Evolutionary conservation across 768 basidiomycete genomes (phyloP).

Genomic region (Hypsizygus marmoreus): DNA sequence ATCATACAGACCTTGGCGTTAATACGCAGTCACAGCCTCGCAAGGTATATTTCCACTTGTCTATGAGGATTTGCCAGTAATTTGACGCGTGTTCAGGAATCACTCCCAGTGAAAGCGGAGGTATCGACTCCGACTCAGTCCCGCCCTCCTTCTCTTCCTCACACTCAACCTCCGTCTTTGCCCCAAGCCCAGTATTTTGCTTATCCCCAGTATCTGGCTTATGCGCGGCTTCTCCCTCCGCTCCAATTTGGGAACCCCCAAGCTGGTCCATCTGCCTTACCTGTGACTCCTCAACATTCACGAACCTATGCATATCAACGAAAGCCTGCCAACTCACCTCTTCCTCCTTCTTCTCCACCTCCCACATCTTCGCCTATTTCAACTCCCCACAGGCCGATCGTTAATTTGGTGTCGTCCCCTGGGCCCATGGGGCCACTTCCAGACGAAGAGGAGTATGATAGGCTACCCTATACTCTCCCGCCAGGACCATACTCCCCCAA

Average conservation of each 20-base stretch:
- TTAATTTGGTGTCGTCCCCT: constrained; percentile 84
- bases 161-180: constrained; percentile 19
- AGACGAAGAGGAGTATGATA: constrained; percentile 64
- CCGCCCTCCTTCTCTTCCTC: constrained; percentile 25
- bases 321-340: constrained; percentile 42
- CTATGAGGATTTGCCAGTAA: constrained; percentile 5
- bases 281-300: constrained; percentile 50
- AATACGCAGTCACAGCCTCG: constrained; percentile 21
- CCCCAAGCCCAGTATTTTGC: constrained; percentile 34
- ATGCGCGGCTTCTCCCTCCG: constrained; percentile 26
- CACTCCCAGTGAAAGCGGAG: constrained; percentile 39
- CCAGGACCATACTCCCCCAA: constrained; percentile 78
- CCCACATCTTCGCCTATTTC: constrained; percentile 59
- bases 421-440: constrained; percentile 73
- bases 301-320: constrained; percentile 38
- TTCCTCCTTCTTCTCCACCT: constrained; percentile 64
- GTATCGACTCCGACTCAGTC: constrained; percentile 47
- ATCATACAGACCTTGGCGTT: constrained; percentile 42
- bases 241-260: constrained; percentile 33
- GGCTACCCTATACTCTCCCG: constrained; percentile 75
- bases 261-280: constrained; percentile 38
- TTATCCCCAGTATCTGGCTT: constrained; percentile 40
- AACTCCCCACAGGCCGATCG: constrained; percentile 59
- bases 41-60: constrained; percentile 26
- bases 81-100: constrained; percentile 19